Percentiles rank a stretch among this genome's conserved stretches.
Evolutionary conservation across 75 land plant species (phyloP).

Genomic region (Cunninghamia lanceolata): DNA sequence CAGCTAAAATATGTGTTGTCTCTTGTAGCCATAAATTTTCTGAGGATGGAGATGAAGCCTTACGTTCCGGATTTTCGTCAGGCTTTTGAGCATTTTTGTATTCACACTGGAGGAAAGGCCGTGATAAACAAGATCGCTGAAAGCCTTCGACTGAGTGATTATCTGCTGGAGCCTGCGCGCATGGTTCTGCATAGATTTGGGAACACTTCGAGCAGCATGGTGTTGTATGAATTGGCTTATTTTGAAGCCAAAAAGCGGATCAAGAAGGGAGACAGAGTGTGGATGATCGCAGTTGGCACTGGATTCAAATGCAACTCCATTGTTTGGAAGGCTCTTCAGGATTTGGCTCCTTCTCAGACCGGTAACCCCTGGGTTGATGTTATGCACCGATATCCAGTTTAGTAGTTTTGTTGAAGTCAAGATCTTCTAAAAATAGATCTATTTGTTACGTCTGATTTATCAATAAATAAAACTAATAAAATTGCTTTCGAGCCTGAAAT

Average conservation of each 20-base stretch:
- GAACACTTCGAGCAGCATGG: constrained; percentile 50
- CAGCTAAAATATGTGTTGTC: constrained; percentile 15
- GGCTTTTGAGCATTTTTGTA: constrained; percentile 49
- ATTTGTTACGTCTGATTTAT: too few relatives aligned
- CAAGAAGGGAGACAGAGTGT: constrained; percentile 40
- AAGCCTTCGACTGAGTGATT: constrained; percentile 11
- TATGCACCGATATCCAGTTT: constrained; percentile 43
- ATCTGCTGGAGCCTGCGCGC: constrained; percentile 35
- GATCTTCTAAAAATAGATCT: too few relatives aligned
- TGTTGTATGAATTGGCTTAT: constrained; percentile 48
- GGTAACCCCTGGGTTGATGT: constrained; percentile 53
- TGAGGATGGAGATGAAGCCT: constrained; percentile 13
- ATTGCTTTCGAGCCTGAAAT: too few relatives aligned
- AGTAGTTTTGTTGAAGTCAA: background rate
- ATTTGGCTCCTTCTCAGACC: background rate
- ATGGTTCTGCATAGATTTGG: constrained; percentile 56
- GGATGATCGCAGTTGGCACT: constrained; percentile 54
- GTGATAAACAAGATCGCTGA: constrained; percentile 29
- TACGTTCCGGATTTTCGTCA: constrained; percentile 37
- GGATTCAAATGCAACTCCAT: constrained; percentile 51
- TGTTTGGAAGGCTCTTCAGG: constrained; percentile 34
- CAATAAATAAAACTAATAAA: too few relatives aligned
- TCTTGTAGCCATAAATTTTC: background rate
- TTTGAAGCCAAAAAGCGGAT: constrained; percentile 49
- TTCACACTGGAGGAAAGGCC: constrained; percentile 55